Evolutionary conservation across 2,329 filamentous ascomycete species (phyloP).

Genomic region (Juglanconis sp.): DNA sequence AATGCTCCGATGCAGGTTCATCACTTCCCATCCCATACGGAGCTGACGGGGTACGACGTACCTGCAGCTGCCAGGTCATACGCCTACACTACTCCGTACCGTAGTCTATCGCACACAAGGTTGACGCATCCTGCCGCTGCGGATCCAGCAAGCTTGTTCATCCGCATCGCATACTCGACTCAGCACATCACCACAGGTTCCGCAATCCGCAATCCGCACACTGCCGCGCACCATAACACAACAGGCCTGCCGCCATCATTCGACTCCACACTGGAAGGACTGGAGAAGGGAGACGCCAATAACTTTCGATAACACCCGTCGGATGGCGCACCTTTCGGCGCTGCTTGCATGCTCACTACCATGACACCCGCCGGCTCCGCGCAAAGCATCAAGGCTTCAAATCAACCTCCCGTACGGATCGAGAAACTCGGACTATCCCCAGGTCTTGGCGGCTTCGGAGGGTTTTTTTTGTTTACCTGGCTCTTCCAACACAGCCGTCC

Average conservation of each 20-base stretch:
- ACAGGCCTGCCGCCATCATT: too few species aligned
- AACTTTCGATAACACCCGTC: too few species aligned
- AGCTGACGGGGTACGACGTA: not conserved
- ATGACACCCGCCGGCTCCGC: too few species aligned
- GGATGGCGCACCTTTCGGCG: too few species aligned
- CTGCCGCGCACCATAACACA: too few species aligned
- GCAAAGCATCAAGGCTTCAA: too few species aligned
- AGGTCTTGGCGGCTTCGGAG: not conserved
- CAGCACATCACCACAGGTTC: not conserved
- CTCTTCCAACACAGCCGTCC: not conserved
- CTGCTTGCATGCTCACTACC: too few species aligned
- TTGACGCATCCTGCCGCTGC: conserved; percentile 3
- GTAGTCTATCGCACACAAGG: conserved; percentile 4
- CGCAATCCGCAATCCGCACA: too few species aligned
- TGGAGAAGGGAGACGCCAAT: too few species aligned
- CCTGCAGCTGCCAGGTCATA: conserved; percentile 9
- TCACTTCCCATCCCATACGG: not conserved
- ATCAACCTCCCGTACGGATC: too few species aligned
- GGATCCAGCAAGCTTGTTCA: not conserved
- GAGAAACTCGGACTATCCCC: too few species aligned
- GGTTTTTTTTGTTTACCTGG: not conserved
- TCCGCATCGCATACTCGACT: not conserved
- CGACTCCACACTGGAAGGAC: too few species aligned
- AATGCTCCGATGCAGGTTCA: conserved; percentile 16
- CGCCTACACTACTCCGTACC: not conserved